Base-by-base conservation (phyloP, 2,329 filamentous ascomycete species). In the Xylaria sp. region DNA sequence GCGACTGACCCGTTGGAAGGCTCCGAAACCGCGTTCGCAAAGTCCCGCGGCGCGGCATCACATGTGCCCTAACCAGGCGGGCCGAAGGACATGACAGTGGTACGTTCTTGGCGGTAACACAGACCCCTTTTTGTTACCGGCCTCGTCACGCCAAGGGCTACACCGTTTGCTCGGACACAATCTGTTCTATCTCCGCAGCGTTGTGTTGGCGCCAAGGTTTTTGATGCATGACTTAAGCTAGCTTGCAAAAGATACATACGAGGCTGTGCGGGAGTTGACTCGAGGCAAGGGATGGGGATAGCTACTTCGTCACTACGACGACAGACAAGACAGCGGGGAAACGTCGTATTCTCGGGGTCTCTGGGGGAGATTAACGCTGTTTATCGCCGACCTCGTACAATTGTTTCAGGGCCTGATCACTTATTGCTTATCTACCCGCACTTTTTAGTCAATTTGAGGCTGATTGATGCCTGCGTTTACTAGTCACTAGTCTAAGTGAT, bases 391-490 rank as follows among this genome's bases (percentile, higher is more conserved):
- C 50, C 30, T 36, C 6, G 8, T 52, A 12, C 6, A 10, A 23
- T 15, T 55, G 50, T 55, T 23, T 55, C 50, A 15, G 50, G 34
- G 9, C 2, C n/a, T 23, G 32, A 4, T 32, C 6, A 48, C 9
- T 50, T 50, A 55, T 34, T 36, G 50, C 50, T 50, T 50, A 50
- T 30, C 46, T 50, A 39, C 36, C 36, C 36, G 36, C 36, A 39
- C 36, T 39, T n/a, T n/a, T n/a, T 39, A 39, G 28, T 30, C 6
- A 30, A 3, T 32, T 46, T 28, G 50, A 55, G 50, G 50, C 50
- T 55, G 50, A 23, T n/a, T n/a, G n/a, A n/a, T n/a, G n/a, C n/a
- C n/a, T n/a, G n/a, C n/a, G n/a, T n/a, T n/a, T n/a, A n/a, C n/a
- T n/a, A n/a, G n/a, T n/a, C n/a, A n/a, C n/a, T n/a, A n/a, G n/a